phyloP scores from a whole-genome alignment of 768 basidiomycete species.

The Amanita muscaria region DNA sequence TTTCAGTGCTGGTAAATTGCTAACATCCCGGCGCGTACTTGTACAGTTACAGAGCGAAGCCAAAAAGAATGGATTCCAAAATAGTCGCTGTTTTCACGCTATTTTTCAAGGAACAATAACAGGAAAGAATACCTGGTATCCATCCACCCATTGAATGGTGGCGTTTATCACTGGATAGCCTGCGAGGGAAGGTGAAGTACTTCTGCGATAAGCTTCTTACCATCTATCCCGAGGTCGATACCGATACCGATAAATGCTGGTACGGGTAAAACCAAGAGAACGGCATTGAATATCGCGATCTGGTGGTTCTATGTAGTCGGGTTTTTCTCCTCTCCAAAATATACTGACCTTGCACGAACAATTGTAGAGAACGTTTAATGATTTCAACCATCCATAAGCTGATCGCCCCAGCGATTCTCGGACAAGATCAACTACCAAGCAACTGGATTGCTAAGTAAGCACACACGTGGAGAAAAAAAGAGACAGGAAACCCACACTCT shows the following conservation, averaged over 20 bases:
- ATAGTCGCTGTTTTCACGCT: conserved; percentile 22
- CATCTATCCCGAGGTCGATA: conserved; percentile 25
- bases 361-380: conserved; percentile 34
- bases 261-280: conserved; percentile 34
- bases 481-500: conserved; percentile 20
- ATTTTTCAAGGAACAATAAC: not conserved
- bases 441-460: conserved; percentile 20
- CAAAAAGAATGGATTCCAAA: conserved; percentile 34
- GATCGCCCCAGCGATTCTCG: conserved; percentile 33
- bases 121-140: conserved; percentile 31
- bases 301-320: conserved; percentile 6
- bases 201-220: conserved; percentile 28
- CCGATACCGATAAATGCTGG: conserved; percentile 33
- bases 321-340: not conserved
- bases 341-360: conserved; percentile 23
- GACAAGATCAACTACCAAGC: conserved; percentile 34
- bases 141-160: conserved; percentile 35
- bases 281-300: conserved; percentile 30
- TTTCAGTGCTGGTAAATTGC: conserved; percentile 13
- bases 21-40: conserved; percentile 16
- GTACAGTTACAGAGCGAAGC: conserved; percentile 30
- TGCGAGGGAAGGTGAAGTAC: conserved; percentile 27
- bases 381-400: conserved; percentile 42
- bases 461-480: not conserved
- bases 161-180: conserved; percentile 34